These are phyloP conservation scores for Psilocybe tampanensis DNA, from an alignment of 768 basidiomycete species.

Conservation along the genomic window DNA sequence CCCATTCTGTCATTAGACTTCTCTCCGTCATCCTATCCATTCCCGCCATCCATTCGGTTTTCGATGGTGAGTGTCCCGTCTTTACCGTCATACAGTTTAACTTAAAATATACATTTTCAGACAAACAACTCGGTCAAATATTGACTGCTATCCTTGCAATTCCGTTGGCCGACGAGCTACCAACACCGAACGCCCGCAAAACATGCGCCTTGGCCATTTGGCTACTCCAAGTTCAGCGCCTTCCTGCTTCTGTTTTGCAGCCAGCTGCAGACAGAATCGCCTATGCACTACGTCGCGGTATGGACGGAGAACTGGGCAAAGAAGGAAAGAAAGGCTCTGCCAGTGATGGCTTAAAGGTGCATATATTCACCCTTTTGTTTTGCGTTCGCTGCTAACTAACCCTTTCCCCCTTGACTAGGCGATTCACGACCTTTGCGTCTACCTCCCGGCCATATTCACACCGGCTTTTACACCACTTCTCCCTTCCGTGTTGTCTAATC, in stretches of 20 bases:
- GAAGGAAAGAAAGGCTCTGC: constrained; percentile 87
- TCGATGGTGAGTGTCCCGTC: constrained; percentile 49
- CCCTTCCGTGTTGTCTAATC: constrained; percentile 60
- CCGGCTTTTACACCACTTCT: constrained; percentile 60
- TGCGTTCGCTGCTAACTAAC: constrained; percentile 3
- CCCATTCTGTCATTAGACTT: constrained; percentile 69
- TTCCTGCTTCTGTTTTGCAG: constrained; percentile 60
- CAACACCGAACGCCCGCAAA: constrained; percentile 85
- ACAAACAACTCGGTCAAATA: constrained; percentile 58
- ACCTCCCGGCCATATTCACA: constrained; percentile 69
- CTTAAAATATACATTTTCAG: constrained; percentile 34
- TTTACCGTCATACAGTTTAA: constrained; percentile 10
- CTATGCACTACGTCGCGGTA: constrained; percentile 70
- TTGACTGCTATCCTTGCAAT: constrained; percentile 70
- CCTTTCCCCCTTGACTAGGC: constrained; percentile 46
- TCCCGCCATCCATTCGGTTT: constrained; percentile 60
- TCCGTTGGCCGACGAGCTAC: constrained; percentile 66
- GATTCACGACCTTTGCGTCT: constrained; percentile 65
- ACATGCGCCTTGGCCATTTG: constrained; percentile 79
- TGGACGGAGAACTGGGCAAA: constrained; percentile 84
- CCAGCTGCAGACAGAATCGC: constrained; percentile 71
- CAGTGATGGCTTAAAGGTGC: constrained; percentile 77
- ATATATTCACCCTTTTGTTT: constrained; percentile 16
- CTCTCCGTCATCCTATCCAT: constrained; percentile 62
- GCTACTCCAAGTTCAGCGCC: constrained; percentile 70